Base-by-base conservation (phyloP, 495 filamentous ascomycete species). In the Sordaria brevicollis region DNA sequence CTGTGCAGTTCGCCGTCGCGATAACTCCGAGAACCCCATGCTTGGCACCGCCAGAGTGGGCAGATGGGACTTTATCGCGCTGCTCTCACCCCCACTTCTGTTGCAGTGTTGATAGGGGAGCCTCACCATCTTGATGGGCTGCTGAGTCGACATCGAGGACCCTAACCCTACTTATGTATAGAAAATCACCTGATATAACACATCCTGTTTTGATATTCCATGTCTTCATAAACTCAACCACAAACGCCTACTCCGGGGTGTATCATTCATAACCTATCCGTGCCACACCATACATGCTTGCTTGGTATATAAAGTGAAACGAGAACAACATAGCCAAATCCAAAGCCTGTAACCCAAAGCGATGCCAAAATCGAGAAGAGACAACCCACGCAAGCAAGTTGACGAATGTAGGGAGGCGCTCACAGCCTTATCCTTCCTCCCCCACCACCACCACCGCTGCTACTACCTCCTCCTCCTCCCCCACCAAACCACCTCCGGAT, bases 401-500 rank as follows among this genome's bases (percentile, higher is more conserved):
- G 41, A 21, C 37, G 31, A 65, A 1, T 19, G 9, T 29, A 10
- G 1, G 8, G 49, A 4, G 49, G 4, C 2, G 5, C 13, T 76
- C 21, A 78, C 19, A 79, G 39, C 62, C 76, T 65, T 34, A 78
- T 74, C 65, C 76, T 72, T 21, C 74, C 71, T n/a, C 68, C 67
- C 10, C 67, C 67, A 49, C 65, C 33, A 4, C 76, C 76, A 31
- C 72, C 17, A 35, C 38, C 62, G 39, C 19, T 65, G 29, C 17
- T 62, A 10, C 25, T 2, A 7, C n/a, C 38, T 65, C 65, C 35
- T 37, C 35, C 65, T 38, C 65, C 75, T 36, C 77, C 76, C 21
- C 81, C 79, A 4, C 81, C 82, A 74, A 83, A 83, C 81, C 81
- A 83, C 70, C 79, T 78, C 65, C 81, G 76, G 66, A 82, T 76